Evolutionary conservation across 1,284 basidiomycete species (phyloP).

Genomic region (Austroboletus novae-zelandiae): DNA sequence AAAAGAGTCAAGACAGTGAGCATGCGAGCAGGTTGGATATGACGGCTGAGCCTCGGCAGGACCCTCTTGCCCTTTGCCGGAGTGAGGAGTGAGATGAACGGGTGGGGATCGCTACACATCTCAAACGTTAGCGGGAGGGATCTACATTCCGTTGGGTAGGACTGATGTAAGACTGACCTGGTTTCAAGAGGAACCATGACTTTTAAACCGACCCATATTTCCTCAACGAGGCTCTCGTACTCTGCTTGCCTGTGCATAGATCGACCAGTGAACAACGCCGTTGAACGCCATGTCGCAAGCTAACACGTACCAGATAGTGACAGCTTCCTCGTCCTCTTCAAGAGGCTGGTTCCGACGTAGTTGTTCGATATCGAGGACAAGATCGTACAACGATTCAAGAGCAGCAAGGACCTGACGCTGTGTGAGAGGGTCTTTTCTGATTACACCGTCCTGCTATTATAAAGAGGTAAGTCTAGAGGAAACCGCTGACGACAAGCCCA

Average conservation of each 20-base stretch:
- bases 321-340: slow-evolving; percentile 55
- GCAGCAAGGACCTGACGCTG: slow-evolving; percentile 77
- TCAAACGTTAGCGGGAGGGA: slow-evolving; percentile 2
- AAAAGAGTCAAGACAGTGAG: slow-evolving; percentile 89
- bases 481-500: slow-evolving; percentile 3
- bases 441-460: slow-evolving; percentile 50
- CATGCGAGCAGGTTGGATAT: slow-evolving; percentile 78
- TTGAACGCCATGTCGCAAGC: background rate
- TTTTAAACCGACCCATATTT: slow-evolving; percentile 80
- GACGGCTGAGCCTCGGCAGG: slow-evolving; percentile 86
- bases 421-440: slow-evolving; percentile 71
- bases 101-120: slow-evolving; percentile 79
- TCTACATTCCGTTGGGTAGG: background rate
- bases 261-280: background rate
- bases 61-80: slow-evolving; percentile 93
- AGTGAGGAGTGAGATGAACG: slow-evolving; percentile 90
- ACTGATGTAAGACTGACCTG: slow-evolving; percentile 47
- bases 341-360: slow-evolving; percentile 76
- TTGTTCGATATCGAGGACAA: slow-evolving; percentile 85
- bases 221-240: slow-evolving; percentile 63
- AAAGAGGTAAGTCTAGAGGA: background rate
- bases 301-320: slow-evolving; percentile 50
- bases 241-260: slow-evolving; percentile 48
- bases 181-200: slow-evolving; percentile 92
- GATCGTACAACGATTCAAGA: slow-evolving; percentile 86